These are phyloP conservation scores for Colletotrichum acutatum DNA, from an alignment of 2,329 filamentous ascomycete genomes.

Conservation along the genomic window DNA sequence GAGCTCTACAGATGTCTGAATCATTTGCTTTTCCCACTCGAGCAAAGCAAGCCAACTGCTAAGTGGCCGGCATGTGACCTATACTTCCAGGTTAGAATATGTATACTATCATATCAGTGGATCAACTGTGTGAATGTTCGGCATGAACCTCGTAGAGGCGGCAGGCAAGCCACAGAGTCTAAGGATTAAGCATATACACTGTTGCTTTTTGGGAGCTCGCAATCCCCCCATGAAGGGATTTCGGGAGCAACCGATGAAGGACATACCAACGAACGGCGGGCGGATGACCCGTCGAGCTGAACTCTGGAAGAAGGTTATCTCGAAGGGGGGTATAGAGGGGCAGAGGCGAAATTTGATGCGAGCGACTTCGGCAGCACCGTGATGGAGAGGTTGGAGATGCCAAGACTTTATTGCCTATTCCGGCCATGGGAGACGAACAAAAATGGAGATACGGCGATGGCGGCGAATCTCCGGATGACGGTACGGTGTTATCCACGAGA, in stretches of 20 bases:
- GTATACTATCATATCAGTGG: not conserved
- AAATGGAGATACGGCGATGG: not conserved
- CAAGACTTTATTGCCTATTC: slow-evolving; percentile 8
- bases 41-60: not conserved
- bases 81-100: not conserved
- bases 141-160: not conserved
- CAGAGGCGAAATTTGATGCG: not conserved
- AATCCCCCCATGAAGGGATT: not conserved
- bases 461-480: not conserved
- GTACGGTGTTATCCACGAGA: not conserved
- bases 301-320: slow-evolving; percentile 2
- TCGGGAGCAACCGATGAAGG: not conserved
- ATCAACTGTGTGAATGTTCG: not conserved
- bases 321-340: slow-evolving; percentile 1
- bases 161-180: not conserved
- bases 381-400: slow-evolving; percentile 2
- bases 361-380: slow-evolving; percentile 16
- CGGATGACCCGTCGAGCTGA: not conserved
- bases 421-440: not conserved
- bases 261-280: not conserved
- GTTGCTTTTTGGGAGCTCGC: not conserved
- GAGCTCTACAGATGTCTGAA: not conserved
- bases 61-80: not conserved
- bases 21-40: not conserved
- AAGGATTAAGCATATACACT: not conserved